Conservation (phyloP, 2,329 filamentous ascomycete genomes). For the Diaporthe citri region DNA sequence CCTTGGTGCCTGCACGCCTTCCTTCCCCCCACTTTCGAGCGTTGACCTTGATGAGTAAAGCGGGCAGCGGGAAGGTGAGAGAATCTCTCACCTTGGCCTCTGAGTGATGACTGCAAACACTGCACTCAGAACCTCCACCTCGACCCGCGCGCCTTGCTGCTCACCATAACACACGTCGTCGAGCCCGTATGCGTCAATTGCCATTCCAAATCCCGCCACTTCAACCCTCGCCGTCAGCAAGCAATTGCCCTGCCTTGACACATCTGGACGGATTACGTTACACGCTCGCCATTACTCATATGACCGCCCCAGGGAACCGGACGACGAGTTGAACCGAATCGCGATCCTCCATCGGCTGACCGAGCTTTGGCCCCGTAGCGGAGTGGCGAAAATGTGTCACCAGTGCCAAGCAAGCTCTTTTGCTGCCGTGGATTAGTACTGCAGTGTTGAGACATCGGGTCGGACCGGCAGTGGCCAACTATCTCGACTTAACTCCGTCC, state of each 20-base stretch:
- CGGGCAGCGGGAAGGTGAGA: conserved; percentile 9
- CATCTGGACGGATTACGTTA: background rate
- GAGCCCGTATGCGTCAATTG: background rate
- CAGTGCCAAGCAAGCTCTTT: background rate
- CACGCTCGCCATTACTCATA: conserved; percentile 18
- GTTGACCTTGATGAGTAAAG: conserved; percentile 23
- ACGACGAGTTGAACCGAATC: background rate
- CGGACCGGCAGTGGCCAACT: conserved; percentile 11
- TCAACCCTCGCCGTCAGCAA: background rate
- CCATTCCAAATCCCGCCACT: conserved; percentile 18
- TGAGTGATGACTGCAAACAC: background rate
- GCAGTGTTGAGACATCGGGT: conserved; percentile 10
- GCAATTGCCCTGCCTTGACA: background rate
- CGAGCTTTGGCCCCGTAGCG: background rate
- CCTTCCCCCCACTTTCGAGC: conserved; percentile 8
- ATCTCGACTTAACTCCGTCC: background rate
- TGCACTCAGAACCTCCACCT: background rate
- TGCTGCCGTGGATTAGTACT: background rate
- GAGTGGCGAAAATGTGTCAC: conserved; percentile 21
- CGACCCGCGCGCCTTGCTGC: background rate
- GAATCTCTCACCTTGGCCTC: conserved; percentile 1
- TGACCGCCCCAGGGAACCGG: background rate
- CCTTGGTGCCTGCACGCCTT: background rate
- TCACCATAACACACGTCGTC: conserved; percentile 7
- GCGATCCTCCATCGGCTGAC: conserved; percentile 3